Evolutionary conservation across 805 yeast genomes (phyloP).

Genomic region (Sugiyamaella lignohabitans): DNA sequence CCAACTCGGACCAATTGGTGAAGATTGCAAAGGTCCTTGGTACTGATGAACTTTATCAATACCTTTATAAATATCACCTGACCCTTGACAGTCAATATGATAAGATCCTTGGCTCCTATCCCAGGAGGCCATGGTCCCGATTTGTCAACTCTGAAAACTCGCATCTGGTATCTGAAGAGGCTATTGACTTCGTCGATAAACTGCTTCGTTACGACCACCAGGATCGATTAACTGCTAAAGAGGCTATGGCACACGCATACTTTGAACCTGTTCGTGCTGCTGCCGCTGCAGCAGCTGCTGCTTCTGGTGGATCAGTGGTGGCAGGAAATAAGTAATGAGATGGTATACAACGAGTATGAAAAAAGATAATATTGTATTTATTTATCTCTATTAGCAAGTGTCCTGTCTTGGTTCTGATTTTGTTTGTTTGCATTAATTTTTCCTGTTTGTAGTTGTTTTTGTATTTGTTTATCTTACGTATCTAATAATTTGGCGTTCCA

Average conservation of each 20-base stretch:
- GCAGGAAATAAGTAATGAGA: not conserved
- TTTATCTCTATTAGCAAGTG: too few relatives aligned
- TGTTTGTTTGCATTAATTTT: not conserved
- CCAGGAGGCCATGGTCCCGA: slow-evolving; percentile 79
- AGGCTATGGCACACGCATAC: slow-evolving; percentile 67
- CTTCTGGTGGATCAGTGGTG: too few relatives aligned
- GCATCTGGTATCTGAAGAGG: slow-evolving; percentile 61
- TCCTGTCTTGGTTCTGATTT: not conserved
- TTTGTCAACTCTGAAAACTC: slow-evolving; percentile 67
- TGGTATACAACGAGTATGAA: too few relatives aligned
- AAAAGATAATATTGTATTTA: too few relatives aligned
- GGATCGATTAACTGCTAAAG: slow-evolving; percentile 79
- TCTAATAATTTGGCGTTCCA: too few relatives aligned
- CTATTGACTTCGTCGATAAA: slow-evolving; percentile 74
- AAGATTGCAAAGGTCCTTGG: slow-evolving; percentile 86
- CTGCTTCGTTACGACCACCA: slow-evolving; percentile 82
- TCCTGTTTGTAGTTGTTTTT: not conserved
- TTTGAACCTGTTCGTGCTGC: slow-evolving; percentile 29
- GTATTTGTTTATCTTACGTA: not conserved
- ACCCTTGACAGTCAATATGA: slow-evolving; percentile 69
- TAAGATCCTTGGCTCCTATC: slow-evolving; percentile 61
- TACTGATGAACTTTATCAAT: slow-evolving; percentile 66
- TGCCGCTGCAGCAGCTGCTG: slow-evolving; percentile 1
- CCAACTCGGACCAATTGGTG: slow-evolving; percentile 85
- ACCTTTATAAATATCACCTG: slow-evolving; percentile 65